Conservation (phyloP, 108 stramenopile species). For the Discostella stelligeroides region DNA sequence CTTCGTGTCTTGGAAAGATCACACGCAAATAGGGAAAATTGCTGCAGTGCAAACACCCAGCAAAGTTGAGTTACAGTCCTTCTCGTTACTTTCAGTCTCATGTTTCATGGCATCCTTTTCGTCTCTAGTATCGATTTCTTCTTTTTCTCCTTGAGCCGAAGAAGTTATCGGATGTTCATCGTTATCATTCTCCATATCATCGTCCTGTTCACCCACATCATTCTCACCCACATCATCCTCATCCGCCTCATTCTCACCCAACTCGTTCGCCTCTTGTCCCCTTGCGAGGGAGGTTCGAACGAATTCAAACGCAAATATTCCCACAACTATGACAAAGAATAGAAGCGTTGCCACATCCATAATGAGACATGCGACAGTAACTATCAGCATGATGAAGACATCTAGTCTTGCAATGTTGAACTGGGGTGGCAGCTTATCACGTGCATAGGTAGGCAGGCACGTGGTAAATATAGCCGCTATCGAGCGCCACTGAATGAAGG, state of each 20-base stretch:
- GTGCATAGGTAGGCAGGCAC: slow-evolving; percentile 30
- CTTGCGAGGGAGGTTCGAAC: not conserved
- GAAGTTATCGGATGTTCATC: not conserved
- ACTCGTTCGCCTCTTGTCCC: not conserved
- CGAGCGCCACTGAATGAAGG: slow-evolving; percentile 52
- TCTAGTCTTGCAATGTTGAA: slow-evolving; percentile 42
- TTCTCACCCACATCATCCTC: not conserved
- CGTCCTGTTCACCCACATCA: not conserved
- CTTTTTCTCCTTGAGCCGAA: not conserved
- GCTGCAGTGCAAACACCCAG: too few species aligned
- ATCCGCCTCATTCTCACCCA: not conserved
- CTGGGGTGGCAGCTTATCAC: slow-evolving; percentile 39
- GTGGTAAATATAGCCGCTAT: slow-evolving; percentile 38
- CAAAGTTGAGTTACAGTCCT: not conserved
- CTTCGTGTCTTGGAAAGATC: not conserved
- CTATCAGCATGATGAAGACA: slow-evolving; percentile 32
- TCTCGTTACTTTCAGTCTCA: not conserved
- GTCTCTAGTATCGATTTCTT: not conserved
- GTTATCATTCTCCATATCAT: not conserved
- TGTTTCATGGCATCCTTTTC: not conserved
- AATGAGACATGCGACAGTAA: slow-evolving; percentile 23
- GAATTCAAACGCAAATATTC: not conserved
- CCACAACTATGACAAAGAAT: slow-evolving; percentile 19
- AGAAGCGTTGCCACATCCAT: slow-evolving; percentile 30
- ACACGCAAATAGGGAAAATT: not conserved